Evolutionary conservation across 345 rosid species (phyloP), one percentile per base, ranked within the genome.

Genomic region (Murraya paniculata): DNA sequence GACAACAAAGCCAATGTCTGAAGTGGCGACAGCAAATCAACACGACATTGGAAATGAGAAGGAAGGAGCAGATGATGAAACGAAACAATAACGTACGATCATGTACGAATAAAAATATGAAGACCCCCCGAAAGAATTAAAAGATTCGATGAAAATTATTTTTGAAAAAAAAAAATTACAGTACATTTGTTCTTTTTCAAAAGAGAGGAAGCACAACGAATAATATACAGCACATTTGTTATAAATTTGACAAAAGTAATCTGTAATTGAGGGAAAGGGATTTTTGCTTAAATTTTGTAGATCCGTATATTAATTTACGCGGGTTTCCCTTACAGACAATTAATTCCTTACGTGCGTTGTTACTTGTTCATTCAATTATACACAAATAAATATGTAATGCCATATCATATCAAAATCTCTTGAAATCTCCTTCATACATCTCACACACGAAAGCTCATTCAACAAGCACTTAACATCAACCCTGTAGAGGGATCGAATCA

Each of bases 1-100:
- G 73, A 45, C 58, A 45, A 69, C 0, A 16, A 28, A 36, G 64
- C 30, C 10, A 48, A 71, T 4, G 0, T 19, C 39, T 50, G 27
- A 28, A 25, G 55, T 58, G 66, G 35, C 19, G 60, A 53, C 6
- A 53, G 18, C 5, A 53, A 2, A 36, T 21, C 5, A 14, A 31
- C n/a, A 53, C 35, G 75, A 56, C 75, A 57, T 59, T 33, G 67
- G 76, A 59, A 59, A 73, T 38, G 24, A 38, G 35, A 73, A 60
- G 56, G 56, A 73, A 73, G 36, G 56, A 73, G 67, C 67, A 25
- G 33, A 21, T 38, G 4, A 25, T n/a, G 25, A n/a, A 9, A 25
- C 21, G 9, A 3, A 59, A 57, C 55, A 56, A 33, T 19, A 18
- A 68, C 9, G 35, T 18, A 65, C 48, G 5, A 31, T 22, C 55